These are phyloP conservation scores for Amylostereum areolatum DNA, from an alignment of 1,284 basidiomycete species.

Conservation along the genomic window DNA sequence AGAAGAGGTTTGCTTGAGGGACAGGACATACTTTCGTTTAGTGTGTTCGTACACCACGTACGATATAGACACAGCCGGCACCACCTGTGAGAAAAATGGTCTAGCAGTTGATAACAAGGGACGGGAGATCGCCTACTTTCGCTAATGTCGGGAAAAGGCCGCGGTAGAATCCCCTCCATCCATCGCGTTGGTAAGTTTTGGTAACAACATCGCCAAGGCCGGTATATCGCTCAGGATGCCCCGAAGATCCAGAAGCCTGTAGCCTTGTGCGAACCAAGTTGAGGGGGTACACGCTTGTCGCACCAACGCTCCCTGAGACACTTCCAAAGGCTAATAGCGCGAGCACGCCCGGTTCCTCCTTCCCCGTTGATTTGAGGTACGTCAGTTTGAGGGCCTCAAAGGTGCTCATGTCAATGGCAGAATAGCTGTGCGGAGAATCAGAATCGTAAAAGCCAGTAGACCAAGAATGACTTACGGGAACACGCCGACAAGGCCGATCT, in stretches of 20 bases:
- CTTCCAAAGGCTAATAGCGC: slow-evolving; percentile 85
- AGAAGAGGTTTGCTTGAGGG: neutral
- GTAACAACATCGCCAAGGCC: slow-evolving; percentile 84
- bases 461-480: slow-evolving; percentile 63
- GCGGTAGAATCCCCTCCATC: slow-evolving; percentile 93
- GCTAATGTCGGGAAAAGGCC: slow-evolving; percentile 88
- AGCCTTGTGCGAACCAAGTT: slow-evolving; percentile 93
- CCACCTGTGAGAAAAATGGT: slow-evolving; percentile 47
- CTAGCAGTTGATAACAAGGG: neutral
- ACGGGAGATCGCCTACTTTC: slow-evolving; percentile 47
- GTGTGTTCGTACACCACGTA: slow-evolving; percentile 87
- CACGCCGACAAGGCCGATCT: slow-evolving; percentile 87
- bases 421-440: slow-evolving; percentile 44
- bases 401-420: slow-evolving; percentile 93
- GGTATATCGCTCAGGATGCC: slow-evolving; percentile 85
- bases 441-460: slow-evolving; percentile 6
- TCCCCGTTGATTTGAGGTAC: slow-evolving; percentile 74
- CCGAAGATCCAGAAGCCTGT: slow-evolving; percentile 92
- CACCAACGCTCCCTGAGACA: slow-evolving; percentile 87
- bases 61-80: slow-evolving; percentile 91
- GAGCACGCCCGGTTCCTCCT: slow-evolving; percentile 79
- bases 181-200: slow-evolving; percentile 83
- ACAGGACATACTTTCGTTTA: slow-evolving; percentile 60
- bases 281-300: slow-evolving; percentile 86
- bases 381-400: slow-evolving; percentile 88